Conservation (phyloP, 2,329 filamentous ascomycete species). For the Fusarium tupiense region DNA sequence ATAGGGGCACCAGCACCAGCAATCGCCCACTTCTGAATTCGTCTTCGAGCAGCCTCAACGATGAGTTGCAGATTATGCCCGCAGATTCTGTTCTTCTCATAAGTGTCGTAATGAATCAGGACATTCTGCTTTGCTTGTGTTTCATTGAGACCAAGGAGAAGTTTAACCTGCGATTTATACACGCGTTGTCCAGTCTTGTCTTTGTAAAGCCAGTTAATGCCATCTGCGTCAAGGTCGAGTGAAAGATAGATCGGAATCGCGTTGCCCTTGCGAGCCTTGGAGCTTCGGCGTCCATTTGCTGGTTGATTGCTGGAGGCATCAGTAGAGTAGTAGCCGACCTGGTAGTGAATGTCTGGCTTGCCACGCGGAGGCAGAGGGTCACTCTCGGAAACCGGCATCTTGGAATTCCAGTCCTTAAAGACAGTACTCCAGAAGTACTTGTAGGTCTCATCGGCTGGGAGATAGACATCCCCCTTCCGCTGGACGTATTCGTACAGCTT, state of each 20-base stretch:
- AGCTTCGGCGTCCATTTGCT: background rate
- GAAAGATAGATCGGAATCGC: background rate
- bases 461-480: background rate
- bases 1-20: background rate
- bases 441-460: background rate
- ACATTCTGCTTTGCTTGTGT: background rate
- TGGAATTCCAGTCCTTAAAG: background rate
- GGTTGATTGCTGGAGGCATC: background rate
- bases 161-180: background rate
- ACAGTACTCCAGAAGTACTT: background rate
- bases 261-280: background rate
- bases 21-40: conserved; percentile 1
- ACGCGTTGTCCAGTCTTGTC: background rate
- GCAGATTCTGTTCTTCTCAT: background rate
- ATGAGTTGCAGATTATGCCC: background rate
- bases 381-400: background rate
- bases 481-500: background rate
- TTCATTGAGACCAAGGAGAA: background rate
- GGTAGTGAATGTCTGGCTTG: background rate
- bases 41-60: conserved; percentile 3
- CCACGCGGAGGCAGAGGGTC: background rate
- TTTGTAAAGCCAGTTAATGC: conserved; percentile 4
- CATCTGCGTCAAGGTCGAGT: background rate
- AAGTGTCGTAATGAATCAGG: background rate
- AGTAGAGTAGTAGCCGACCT: background rate